Evolutionary conservation across 2,329 filamentous ascomycete genomes (phyloP).

Genomic region (Cladophialophora chaetospira): DNA sequence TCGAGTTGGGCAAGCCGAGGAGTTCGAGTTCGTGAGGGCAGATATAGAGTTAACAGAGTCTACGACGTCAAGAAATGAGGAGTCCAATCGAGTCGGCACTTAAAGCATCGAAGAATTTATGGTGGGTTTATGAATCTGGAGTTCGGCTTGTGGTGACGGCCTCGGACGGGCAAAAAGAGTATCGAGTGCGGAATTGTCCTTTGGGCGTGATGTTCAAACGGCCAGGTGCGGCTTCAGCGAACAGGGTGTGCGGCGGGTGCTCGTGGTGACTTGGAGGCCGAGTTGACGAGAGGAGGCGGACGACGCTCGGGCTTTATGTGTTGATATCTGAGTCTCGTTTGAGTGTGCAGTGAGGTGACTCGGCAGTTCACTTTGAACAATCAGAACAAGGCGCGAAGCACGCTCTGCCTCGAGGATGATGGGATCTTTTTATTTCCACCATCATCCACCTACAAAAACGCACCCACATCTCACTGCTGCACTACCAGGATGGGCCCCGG

Average conservation of each 20-base stretch:
- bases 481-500: neutral
- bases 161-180: neutral
- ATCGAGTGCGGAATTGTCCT: neutral
- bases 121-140: conserved; percentile 6
- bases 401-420: neutral
- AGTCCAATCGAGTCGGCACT: conserved; percentile 7
- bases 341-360: neutral
- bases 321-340: neutral
- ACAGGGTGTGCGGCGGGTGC: neutral
- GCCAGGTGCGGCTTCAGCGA: neutral
- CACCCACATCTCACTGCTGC: neutral
- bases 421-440: neutral
- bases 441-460: neutral
- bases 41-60: neutral
- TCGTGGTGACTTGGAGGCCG: neutral
- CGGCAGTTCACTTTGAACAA: neutral
- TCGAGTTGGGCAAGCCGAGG: neutral
- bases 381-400: neutral
- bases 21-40: neutral
- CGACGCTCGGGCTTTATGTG: neutral
- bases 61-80: neutral
- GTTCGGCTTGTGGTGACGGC: neutral
- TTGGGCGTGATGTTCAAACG: neutral
- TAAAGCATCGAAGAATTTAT: conserved; percentile 8
- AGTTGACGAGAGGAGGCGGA: neutral